Evolutionary conservation across 306 rosid genomes (phyloP).

Genomic region (Lathyrus tuberosus): DNA sequence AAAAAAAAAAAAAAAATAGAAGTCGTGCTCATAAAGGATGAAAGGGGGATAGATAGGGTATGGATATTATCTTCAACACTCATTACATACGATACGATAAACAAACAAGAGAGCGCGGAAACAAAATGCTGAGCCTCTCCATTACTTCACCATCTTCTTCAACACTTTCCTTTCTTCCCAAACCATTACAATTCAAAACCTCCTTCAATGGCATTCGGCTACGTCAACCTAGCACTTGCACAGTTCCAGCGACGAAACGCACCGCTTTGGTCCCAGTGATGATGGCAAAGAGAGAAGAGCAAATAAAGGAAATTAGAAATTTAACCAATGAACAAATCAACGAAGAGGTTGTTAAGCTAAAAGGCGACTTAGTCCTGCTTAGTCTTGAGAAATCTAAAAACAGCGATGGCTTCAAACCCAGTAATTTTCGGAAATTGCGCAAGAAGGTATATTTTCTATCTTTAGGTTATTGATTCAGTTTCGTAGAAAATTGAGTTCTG

Average conservation of each 20-base stretch:
- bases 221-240: constrained; percentile 20
- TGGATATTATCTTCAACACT: constrained; percentile 32
- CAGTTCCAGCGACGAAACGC: constrained; percentile 42
- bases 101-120: not conserved
- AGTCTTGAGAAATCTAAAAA: constrained; percentile 81
- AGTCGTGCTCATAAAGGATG: too few species aligned
- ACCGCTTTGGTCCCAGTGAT: constrained; percentile 54
- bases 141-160: constrained; percentile 40
- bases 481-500: not conserved
- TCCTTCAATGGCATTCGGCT: constrained; percentile 39
- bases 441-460: constrained; percentile 59
- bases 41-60: too few species aligned
- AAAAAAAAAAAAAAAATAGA: too few species aligned
- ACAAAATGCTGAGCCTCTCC: constrained; percentile 40
- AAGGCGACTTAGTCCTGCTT: constrained; percentile 94
- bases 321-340: constrained; percentile 66
- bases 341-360: constrained; percentile 81
- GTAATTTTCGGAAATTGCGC: constrained; percentile 86
- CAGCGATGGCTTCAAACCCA: constrained; percentile 72
- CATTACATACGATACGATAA: not conserved
- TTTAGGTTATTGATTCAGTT: not conserved
- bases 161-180: constrained; percentile 31
- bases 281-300: constrained; percentile 86
- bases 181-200: constrained; percentile 22
- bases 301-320: constrained; percentile 68